Percentiles rank a stretch among this genome's conserved stretches.
These are phyloP conservation scores for Rhodosporidiobolus odoratus DNA, from an alignment of 768 basidiomycete genomes.

Conservation along the genomic window DNA sequence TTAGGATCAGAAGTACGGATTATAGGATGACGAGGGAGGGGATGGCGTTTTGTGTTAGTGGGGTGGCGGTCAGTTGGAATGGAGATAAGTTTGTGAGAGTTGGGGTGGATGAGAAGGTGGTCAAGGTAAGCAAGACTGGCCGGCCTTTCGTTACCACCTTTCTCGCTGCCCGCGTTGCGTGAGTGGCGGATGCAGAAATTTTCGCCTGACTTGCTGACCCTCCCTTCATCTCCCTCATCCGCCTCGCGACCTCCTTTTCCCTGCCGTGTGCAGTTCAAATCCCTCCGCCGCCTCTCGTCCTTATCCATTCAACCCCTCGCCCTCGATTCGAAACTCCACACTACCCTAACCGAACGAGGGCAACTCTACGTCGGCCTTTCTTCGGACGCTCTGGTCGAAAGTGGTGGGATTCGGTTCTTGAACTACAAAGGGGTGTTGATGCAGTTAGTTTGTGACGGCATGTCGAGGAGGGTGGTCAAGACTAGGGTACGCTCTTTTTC, in stretches of 20 bases:
- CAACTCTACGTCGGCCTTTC: constrained; percentile 55
- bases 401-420: constrained; percentile 53
- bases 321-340: constrained; percentile 53
- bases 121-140: constrained; percentile 4
- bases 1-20: background rate
- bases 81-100: background rate
- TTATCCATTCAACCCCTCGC: constrained; percentile 57
- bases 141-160: no score
- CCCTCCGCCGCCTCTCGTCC: constrained; percentile 54
- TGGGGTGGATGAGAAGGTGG: background rate
- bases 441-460: constrained; percentile 36
- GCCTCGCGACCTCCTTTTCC: background rate
- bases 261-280: constrained; percentile 51
- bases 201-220: background rate
- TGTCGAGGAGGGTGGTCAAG: constrained; percentile 8
- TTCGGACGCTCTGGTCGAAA: constrained; percentile 38
- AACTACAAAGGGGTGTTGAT: constrained; percentile 57
- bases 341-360: constrained; percentile 53
- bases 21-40: constrained; percentile 12
- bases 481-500: background rate
- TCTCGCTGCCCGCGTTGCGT: no score
- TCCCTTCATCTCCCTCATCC: background rate
- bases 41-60: background rate
- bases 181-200: no score
- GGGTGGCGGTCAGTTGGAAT: constrained; percentile 9